Conservation (phyloP, 768 basidiomycete genomes). For the Xanthoconium stramineum region DNA sequence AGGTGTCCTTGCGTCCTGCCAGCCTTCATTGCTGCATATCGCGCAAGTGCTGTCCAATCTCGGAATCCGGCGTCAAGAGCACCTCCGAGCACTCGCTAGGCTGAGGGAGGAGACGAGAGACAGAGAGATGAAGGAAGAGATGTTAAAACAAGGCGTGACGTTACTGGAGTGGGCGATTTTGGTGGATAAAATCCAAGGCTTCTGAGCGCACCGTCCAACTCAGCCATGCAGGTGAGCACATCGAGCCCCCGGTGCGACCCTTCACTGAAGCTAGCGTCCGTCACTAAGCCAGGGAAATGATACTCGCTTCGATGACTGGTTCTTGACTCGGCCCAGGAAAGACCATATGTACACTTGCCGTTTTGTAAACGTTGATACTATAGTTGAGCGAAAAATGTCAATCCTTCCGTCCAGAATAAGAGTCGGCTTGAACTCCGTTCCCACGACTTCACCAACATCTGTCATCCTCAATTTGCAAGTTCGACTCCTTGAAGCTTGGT, state of each 20-base stretch:
- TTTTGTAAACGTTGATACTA: too few relatives aligned
- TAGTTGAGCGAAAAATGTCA: too few relatives aligned
- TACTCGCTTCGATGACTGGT: too few relatives aligned
- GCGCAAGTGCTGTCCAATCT: slow-evolving; percentile 52
- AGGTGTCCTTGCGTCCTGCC: slow-evolving; percentile 54
- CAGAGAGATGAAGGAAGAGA: slow-evolving; percentile 67
- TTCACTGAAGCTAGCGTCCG: background rate
- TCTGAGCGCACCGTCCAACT: slow-evolving; percentile 13
- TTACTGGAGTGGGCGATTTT: slow-evolving; percentile 79
- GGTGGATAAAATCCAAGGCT: slow-evolving; percentile 55
- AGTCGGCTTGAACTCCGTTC: too few relatives aligned
- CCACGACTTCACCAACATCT: too few relatives aligned
- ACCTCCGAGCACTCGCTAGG: slow-evolving; percentile 58
- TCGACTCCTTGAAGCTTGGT: too few relatives aligned
- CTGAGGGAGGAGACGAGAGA: slow-evolving; percentile 66
- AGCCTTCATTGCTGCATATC: slow-evolving; percentile 64
- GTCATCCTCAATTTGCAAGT: too few relatives aligned
- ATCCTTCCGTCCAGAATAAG: too few relatives aligned
- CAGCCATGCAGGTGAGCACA: background rate
- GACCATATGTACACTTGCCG: too few relatives aligned
- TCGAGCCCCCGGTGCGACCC: background rate
- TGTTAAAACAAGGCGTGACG: slow-evolving; percentile 63
- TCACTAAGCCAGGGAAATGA: background rate
- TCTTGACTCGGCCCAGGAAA: too few relatives aligned
- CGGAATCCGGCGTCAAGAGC: slow-evolving; percentile 58